These are phyloP conservation scores for Ananas comosus DNA, from an alignment of 176 grass and related monocot genomes.

Conservation along the genomic window DNA sequence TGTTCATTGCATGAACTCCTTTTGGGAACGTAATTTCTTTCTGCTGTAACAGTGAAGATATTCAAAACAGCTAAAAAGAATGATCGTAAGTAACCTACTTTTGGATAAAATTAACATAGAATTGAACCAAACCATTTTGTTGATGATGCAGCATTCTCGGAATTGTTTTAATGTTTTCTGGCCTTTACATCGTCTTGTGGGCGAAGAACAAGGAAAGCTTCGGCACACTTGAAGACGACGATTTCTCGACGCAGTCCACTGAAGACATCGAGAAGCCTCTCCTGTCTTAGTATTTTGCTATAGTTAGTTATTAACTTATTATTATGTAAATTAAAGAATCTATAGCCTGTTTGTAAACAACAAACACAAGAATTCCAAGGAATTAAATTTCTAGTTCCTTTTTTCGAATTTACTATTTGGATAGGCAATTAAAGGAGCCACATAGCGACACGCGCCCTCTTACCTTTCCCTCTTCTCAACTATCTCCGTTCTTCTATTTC, in stretches of 20 bases:
- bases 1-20: too few relatives aligned
- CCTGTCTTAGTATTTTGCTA: conserved; percentile 18
- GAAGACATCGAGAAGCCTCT: conserved; percentile 33
- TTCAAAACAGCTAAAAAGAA: neutral
- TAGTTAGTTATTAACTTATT: neutral
- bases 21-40: too few relatives aligned
- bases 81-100: neutral
- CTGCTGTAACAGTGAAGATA: too few relatives aligned
- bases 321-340: too few relatives aligned
- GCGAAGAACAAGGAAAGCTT: conserved; percentile 37
- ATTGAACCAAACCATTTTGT: neutral
- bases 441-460: too few relatives aligned
- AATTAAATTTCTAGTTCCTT: too few relatives aligned
- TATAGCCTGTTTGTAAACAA: too few relatives aligned
- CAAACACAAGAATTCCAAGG: too few relatives aligned
- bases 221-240: neutral
- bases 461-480: too few relatives aligned
- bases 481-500: too few relatives aligned
- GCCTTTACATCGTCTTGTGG: conserved; percentile 58
- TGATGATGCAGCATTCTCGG: conserved; percentile 33
- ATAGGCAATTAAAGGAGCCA: too few relatives aligned
- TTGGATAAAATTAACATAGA: neutral
- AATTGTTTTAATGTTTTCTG: conserved; percentile 48
- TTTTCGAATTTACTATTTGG: too few relatives aligned
- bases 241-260: neutral